These are phyloP conservation scores for Leccinum fibrillosum DNA, from an alignment of 768 basidiomycete species.

Conservation along the genomic window DNA sequence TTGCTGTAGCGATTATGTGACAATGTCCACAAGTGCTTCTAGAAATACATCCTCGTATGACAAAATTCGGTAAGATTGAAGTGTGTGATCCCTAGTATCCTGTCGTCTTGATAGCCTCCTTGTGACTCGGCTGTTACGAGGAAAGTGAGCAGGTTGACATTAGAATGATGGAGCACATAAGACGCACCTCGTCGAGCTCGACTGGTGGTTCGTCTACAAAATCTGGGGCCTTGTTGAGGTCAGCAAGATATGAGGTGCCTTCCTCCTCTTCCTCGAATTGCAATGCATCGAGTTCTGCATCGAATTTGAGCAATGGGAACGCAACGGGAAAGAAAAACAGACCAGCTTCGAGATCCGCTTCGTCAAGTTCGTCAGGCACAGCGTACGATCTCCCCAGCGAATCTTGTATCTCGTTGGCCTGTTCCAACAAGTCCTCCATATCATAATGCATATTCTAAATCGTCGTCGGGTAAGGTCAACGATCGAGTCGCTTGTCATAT, in stretches of 20 bases:
- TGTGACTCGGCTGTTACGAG: conserved; percentile 38
- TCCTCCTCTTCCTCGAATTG: conserved; percentile 92
- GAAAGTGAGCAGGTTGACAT: not conserved
- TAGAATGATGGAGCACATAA: not conserved
- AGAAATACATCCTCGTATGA: conserved; percentile 17
- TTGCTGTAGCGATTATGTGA: not conserved
- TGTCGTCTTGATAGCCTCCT: conserved; percentile 57
- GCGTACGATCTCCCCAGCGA: conserved; percentile 89
- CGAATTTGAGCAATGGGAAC: conserved; percentile 1
- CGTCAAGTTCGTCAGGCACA: conserved; percentile 96
- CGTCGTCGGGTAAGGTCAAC: not conserved
- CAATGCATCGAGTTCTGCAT: conserved; percentile 87
- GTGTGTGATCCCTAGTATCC: conserved; percentile 18
- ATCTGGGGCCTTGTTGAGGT: conserved; percentile 86
- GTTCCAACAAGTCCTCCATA: conserved; percentile 96
- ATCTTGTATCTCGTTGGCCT: conserved; percentile 98
- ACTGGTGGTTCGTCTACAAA: conserved; percentile 88
- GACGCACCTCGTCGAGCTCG: conserved; percentile 57
- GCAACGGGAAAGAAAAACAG: conserved; percentile 19
- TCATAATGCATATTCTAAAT: conserved; percentile 89
- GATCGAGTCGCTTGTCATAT: not conserved
- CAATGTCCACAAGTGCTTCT: not conserved
- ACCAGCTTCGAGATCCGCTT: conserved; percentile 97
- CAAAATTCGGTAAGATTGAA: conserved; percentile 3
- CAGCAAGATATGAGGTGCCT: conserved; percentile 81